A percentile compares a stretch with the other conserved stretches of the same genome.
These are phyloP conservation scores for Solanum hybrid DNA, from an alignment of 305 asterid species.

Conservation along the genomic window DNA sequence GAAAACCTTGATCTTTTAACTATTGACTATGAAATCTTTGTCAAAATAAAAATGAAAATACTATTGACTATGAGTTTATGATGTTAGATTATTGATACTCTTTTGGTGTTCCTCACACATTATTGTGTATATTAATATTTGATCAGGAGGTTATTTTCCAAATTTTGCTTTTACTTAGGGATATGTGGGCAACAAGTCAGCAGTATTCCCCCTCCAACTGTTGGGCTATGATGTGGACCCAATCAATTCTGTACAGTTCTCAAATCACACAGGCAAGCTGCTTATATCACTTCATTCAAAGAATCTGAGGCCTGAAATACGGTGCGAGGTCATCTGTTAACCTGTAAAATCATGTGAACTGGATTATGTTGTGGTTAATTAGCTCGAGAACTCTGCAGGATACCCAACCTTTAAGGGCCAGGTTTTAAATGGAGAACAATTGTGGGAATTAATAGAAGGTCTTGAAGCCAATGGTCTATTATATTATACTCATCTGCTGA, in stretches of 20 bases:
- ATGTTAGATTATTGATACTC: background rate
- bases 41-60: no score
- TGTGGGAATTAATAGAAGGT: constrained; percentile 88
- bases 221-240: constrained; percentile 95
- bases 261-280: constrained; percentile 98
- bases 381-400: constrained; percentile 41
- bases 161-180: constrained; percentile 38
- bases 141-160: background rate
- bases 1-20: background rate
- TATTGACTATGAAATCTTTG: background rate
- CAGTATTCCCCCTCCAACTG: constrained; percentile 91
- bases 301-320: constrained; percentile 30
- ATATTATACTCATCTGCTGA: constrained; percentile 86
- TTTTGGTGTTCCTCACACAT: background rate
- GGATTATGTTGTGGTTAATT: constrained; percentile 10
- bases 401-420: constrained; percentile 95
- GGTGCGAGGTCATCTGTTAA: constrained; percentile 35
- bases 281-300: constrained; percentile 37
- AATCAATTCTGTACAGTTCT: constrained; percentile 92
- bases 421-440: constrained; percentile 87
- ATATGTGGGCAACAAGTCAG: constrained; percentile 95
- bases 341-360: constrained; percentile 11
- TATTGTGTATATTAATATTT: background rate
- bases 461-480: constrained; percentile 80
- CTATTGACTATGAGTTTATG: background rate